These are phyloP conservation scores for Leersia perrieri DNA, from an alignment of 176 grass and related monocot genomes.

Conservation along the genomic window DNA sequence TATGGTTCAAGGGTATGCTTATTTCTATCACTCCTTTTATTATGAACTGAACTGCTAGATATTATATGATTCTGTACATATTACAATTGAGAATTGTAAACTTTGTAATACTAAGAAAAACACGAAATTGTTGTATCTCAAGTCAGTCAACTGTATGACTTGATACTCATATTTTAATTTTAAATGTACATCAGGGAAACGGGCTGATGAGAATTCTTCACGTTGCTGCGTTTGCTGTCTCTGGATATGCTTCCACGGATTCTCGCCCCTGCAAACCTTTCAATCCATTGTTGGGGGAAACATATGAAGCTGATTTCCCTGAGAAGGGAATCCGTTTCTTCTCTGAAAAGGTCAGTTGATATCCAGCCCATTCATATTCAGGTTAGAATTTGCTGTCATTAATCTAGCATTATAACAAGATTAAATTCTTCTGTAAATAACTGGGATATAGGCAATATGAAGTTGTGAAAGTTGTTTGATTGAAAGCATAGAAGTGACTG, in stretches of 20 bases:
- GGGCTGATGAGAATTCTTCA: slow-evolving; percentile 81
- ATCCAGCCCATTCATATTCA: slow-evolving; percentile 16
- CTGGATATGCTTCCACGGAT: slow-evolving; percentile 85
- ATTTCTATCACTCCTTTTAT: slow-evolving; percentile 20
- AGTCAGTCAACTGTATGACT: not conserved
- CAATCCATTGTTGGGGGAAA: slow-evolving; percentile 92
- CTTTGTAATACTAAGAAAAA: not conserved
- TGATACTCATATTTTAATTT: slow-evolving; percentile 32
- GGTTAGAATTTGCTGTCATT: not conserved
- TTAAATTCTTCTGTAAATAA: slow-evolving; percentile 14
- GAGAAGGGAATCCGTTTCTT: slow-evolving; percentile 91
- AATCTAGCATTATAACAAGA: not conserved
- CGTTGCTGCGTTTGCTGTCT: slow-evolving; percentile 89
- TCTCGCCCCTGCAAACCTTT: slow-evolving; percentile 83
- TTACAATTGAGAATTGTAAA: not conserved
- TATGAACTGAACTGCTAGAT: not conserved
- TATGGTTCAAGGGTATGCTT: slow-evolving; percentile 38
- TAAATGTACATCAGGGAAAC: slow-evolving; percentile 57
- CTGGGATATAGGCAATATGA: not conserved
- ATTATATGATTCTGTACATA: not conserved
- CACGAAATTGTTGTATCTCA: slow-evolving; percentile 11
- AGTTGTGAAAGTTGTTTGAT: slow-evolving; percentile 9
- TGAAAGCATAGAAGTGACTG: not conserved
- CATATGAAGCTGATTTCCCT: slow-evolving; percentile 85
- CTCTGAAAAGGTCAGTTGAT: slow-evolving; percentile 70